Evolutionary conservation across 176 grass and related monocot genomes (phyloP), one percentile per base, ranked within the genome.

Genomic region (Chrysopogon serrulatus): DNA sequence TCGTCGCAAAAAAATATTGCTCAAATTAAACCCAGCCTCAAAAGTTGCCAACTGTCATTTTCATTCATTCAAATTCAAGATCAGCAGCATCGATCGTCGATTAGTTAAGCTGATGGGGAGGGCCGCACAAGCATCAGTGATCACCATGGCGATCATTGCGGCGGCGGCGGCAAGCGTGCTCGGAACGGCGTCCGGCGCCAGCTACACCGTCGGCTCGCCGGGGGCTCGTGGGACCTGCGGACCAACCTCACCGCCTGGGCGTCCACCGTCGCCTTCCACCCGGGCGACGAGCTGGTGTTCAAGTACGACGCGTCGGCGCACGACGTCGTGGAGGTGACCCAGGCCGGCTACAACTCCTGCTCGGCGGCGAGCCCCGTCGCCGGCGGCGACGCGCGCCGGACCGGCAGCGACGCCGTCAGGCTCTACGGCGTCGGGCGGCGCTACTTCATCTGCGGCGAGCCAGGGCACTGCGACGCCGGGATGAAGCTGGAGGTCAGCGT

Each of bases 221-320:
- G 41, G 23, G 89, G 83, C 2, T 64, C 74, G 6, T 94, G 89
- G 86, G 83, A 87, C 85, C 34, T 78, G 13, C 27, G 15, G 33
- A 91, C 79, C 53, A 69, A 94, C 83, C 88, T 61, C 36, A 43
- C 76, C 3, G 13, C 82, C 4, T 87, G 92, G 92, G 83, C 68
- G 8, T 79, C 83, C 65, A 80, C 74, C 21, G n/a, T 84, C 66
- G 67, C 3, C 57, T 91, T 94, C 79, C 64, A n/a, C 77, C 2
- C 32, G 0, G 80, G 76, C 4, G 92, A 91, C 54, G 15, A 65
- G 35, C 64, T 90, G 21, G 65, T 87, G 59, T 79, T 90, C 78
- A 82, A 11, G 23, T 68, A 87, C 84, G 47, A 63, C 24, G 39
- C 61, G 18, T 14, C 17, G 36, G 60, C 71, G 47, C 88, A 90